Evolutionary conservation across 1,284 basidiomycete species (phyloP).

Genomic region (Phaffia rhodozyma): DNA sequence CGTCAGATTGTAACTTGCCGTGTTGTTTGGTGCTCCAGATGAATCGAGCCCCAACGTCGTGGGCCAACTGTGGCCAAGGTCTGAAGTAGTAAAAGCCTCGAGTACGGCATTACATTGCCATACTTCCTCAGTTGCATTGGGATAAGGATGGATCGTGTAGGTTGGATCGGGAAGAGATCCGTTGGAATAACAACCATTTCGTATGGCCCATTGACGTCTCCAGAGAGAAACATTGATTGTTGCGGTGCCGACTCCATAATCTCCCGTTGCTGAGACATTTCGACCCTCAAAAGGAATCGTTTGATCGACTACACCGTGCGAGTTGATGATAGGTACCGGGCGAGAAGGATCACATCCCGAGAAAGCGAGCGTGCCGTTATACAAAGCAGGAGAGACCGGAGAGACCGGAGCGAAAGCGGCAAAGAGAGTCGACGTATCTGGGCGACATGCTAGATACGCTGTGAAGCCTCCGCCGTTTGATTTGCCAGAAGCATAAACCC

Average conservation of each 20-base stretch:
- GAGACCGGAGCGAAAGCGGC: conserved; percentile 25
- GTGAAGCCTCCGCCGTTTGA: conserved; percentile 25
- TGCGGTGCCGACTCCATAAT: conserved; percentile 19
- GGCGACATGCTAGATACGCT: conserved; percentile 22
- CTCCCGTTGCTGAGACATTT: not conserved
- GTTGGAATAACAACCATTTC: conserved; percentile 20
- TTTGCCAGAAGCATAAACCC: conserved; percentile 24
- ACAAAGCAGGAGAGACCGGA: conserved; percentile 23
- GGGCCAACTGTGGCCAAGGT: conserved; percentile 23
- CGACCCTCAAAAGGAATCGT: conserved; percentile 23
- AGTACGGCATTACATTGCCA: too few species aligned
- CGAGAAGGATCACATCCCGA: conserved; percentile 21
- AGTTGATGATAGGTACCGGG: conserved; percentile 22
- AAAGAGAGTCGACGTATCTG: conserved; percentile 22
- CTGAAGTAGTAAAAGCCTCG: conserved; percentile 20
- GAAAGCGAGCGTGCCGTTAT: conserved; percentile 19
- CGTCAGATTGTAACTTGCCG: conserved; percentile 24
- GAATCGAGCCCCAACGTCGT: conserved; percentile 23
- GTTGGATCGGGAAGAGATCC: conserved; percentile 1
- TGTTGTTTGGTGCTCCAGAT: conserved; percentile 23
- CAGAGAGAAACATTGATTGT: conserved; percentile 21
- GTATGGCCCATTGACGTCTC: conserved; percentile 21
- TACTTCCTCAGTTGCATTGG: conserved; percentile 18
- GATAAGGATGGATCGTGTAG: conserved; percentile 21
- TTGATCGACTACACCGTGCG: conserved; percentile 23